A percentile compares a stretch with the other conserved stretches of the same genome.
Conservation (phyloP, 441 rosid species). For the Flueggea neowawraea region DNA sequence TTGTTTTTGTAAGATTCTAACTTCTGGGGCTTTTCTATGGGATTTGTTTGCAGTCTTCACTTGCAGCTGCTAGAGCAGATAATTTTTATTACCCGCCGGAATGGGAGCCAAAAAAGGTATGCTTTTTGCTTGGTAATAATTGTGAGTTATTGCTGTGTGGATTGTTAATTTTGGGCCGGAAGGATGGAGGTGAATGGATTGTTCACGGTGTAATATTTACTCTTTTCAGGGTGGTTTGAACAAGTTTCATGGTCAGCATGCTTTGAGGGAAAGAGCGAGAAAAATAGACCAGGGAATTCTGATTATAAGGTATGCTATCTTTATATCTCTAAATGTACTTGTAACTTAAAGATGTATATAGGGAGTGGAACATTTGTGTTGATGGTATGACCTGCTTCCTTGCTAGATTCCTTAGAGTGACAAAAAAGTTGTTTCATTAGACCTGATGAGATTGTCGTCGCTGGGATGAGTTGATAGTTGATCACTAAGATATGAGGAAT, state of each 20-base stretch:
- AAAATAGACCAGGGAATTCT: constrained; percentile 88
- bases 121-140: neutral
- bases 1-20: constrained; percentile 8
- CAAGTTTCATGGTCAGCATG: constrained; percentile 99
- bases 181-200: constrained; percentile 2
- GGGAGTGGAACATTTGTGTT: no score
- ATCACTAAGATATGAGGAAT: no score
- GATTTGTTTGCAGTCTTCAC: constrained; percentile 66
- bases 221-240: constrained; percentile 71
- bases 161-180: neutral
- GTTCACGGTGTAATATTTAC: neutral
- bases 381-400: no score
- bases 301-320: constrained; percentile 64
- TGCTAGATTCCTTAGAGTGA: no score
- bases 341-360: no score
- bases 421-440: no score
- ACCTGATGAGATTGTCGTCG: no score
- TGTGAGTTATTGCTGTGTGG: neutral
- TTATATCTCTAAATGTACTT: neutral
- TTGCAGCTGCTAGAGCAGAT: constrained; percentile 97
- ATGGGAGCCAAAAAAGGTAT: constrained; percentile 87
- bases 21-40: neutral
- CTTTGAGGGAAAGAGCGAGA: constrained; percentile 86
- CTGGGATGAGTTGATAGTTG: no score
- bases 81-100: constrained; percentile 96